Evolutionary conservation across 805 yeast genomes (phyloP).

Genomic region (Metschnikowia chrysomelidarum): DNA sequence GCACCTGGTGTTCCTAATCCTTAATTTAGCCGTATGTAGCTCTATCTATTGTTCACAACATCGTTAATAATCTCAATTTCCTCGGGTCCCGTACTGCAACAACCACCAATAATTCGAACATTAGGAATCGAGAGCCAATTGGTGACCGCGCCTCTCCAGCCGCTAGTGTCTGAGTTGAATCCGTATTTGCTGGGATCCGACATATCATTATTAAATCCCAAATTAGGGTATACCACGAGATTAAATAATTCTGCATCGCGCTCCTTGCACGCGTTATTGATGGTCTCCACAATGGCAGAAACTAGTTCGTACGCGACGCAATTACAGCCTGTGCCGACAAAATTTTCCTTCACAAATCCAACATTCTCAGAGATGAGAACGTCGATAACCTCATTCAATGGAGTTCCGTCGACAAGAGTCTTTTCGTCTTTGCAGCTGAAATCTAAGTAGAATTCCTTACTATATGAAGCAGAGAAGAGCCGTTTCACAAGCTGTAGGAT

Average conservation of each 20-base stretch:
- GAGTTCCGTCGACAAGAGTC: slow-evolving; percentile 33
- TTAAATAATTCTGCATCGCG: slow-evolving; percentile 27
- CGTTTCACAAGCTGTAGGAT: slow-evolving; percentile 41
- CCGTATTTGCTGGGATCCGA: slow-evolving; percentile 30
- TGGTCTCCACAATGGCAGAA: slow-evolving; percentile 34
- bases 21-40: slow-evolving; percentile 4
- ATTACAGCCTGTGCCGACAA: slow-evolving; percentile 63
- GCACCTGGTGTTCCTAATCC: slow-evolving; percentile 1
- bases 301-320: slow-evolving; percentile 55
- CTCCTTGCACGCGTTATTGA: slow-evolving; percentile 21
- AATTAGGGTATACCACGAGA: slow-evolving; percentile 67
- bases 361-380: slow-evolving; percentile 28
- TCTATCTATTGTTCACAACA: slow-evolving; percentile 7
- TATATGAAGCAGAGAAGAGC: slow-evolving; percentile 17
- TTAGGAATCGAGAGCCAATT: slow-evolving; percentile 42
- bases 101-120: slow-evolving; percentile 63
- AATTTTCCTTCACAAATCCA: slow-evolving; percentile 19
- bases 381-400: slow-evolving; percentile 21
- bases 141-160: slow-evolving; percentile 39
- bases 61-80: slow-evolving; percentile 25
- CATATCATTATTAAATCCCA: slow-evolving; percentile 65
- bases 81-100: slow-evolving; percentile 67
- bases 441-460: slow-evolving; percentile 47
- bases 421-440: slow-evolving; percentile 26
- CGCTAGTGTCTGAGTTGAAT: slow-evolving; percentile 17